phyloP scores from a whole-genome alignment of 2,329 filamentous ascomycete species.

The Talaromyces islandicus region DNA sequence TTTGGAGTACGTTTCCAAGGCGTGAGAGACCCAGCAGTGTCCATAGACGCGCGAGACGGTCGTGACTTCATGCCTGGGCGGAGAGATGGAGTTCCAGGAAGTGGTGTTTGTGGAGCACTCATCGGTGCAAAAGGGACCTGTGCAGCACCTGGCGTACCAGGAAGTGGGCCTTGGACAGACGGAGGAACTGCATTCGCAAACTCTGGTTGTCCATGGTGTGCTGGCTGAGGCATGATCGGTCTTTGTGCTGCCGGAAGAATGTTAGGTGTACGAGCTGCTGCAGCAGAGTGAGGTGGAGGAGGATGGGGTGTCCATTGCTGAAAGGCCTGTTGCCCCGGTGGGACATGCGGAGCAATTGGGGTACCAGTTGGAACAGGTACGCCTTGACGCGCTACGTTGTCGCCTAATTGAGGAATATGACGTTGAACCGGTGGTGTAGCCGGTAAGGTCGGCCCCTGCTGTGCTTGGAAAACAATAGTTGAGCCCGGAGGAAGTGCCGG shows the following conservation, averaged over 20 bases:
- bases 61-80: constrained; percentile 21
- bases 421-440: constrained; percentile 11
- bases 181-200: constrained; percentile 15
- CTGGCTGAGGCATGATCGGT: constrained; percentile 6
- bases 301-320: constrained; percentile 33
- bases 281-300: constrained; percentile 7
- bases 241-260: constrained; percentile 12
- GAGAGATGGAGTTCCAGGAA: constrained; percentile 18
- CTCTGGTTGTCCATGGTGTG: constrained; percentile 11
- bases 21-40: constrained; percentile 35
- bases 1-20: constrained; percentile 39
- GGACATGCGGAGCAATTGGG: constrained; percentile 15
- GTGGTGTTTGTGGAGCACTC: constrained; percentile 23
- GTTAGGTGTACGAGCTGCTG: constrained; percentile 9
- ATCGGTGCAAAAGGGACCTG: constrained; percentile 21
- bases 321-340: constrained; percentile 25
- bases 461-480: constrained; percentile 21
- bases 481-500: constrained; percentile 13
- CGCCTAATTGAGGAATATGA: constrained; percentile 11
- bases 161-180: constrained; percentile 16
- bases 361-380: constrained; percentile 12
- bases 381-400: constrained; percentile 14
- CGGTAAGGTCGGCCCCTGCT: constrained; percentile 16
- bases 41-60: constrained; percentile 28
- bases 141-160: constrained; percentile 21